Conservation (phyloP, 106 monocot genomes). For the Apostasia shenzhenica region DNA sequence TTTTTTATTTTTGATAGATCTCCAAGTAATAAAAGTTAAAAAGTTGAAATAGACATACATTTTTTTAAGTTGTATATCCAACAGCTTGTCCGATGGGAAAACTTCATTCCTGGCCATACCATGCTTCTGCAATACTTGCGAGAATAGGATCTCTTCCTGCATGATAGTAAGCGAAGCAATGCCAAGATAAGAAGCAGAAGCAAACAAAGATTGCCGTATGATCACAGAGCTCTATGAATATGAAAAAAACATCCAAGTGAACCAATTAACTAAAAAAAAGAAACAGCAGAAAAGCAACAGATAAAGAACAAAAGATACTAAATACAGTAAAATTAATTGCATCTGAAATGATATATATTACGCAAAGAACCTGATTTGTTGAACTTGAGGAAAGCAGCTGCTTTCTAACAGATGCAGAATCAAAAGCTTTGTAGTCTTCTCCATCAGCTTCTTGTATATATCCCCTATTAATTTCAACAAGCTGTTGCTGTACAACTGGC, state of each 20-base stretch:
- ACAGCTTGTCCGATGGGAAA: conserved; percentile 20
- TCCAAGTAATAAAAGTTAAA: background rate
- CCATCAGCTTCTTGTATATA: conserved; percentile 20
- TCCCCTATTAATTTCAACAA: conserved; percentile 57
- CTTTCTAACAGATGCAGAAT: conserved; percentile 17
- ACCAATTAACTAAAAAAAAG: too few relatives aligned
- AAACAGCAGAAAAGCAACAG: background rate
- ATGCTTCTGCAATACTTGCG: conserved; percentile 27
- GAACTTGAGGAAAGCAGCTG: conserved; percentile 22
- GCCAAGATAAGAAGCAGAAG: background rate
- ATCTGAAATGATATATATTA: background rate
- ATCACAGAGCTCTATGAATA: background rate
- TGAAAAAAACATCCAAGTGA: too few relatives aligned
- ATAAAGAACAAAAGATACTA: background rate
- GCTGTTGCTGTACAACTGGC: conserved; percentile 58
- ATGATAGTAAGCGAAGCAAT: conserved; percentile 2
- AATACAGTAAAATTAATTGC: background rate
- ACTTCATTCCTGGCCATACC: conserved; percentile 28
- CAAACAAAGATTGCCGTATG: background rate
- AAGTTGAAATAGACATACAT: conserved; percentile 28
- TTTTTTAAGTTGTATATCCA: conserved; percentile 43
- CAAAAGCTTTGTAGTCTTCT: conserved; percentile 14
- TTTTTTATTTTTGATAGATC: too few relatives aligned
- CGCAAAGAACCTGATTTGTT: conserved; percentile 47
- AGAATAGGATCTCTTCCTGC: conserved; percentile 16